Evolutionary conservation across 2,329 filamentous ascomycete genomes (phyloP), one percentile per base, ranked within the genome.

Genomic region (Purpureocillium lavendulum): DNA sequence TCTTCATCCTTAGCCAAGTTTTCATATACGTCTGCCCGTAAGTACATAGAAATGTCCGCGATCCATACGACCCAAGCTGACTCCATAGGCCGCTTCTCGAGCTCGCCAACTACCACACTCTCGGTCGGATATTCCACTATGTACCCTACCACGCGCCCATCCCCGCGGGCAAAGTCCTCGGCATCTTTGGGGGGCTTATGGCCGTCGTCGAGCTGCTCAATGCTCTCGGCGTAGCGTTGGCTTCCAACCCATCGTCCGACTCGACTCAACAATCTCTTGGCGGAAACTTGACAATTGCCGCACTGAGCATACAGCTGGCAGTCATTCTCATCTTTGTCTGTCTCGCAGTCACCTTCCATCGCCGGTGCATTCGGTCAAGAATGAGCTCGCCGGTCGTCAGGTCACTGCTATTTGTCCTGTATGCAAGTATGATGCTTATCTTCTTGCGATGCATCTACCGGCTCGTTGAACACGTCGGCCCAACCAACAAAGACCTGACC

Each of bases 51-150:
- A 33, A 13, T 15, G 10, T 13, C 14, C n/a, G 15, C 11, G 7
- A 39, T 12, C 6, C n/a, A 34, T 31, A 7, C 26, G 13, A 18
- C 13, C 13, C 31, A n/a, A n/a, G 14, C 17, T 8, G 14, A 9
- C 17, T 11, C 3, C 3, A 24, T 41, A 75, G 74, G 3, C 79
- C 80, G 0, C 61, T 82, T 4, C 71, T 80, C 37, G 76, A 80
- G 43, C 70, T 79, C 4, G 69, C 72, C 42, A 81, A 82, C 58
- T 83, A 82, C 57, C 71, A 79, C 49, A 65, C 81, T 43, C 71
- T 84, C 39, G 73, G 72, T 4, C 71, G 78, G 2, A 63, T 79
- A 10, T 64, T 83, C 18, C 73, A 72, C 58, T 83, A 82, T 55
- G 65, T 81, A 2, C 79, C 79, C 0, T 73, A 77, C 50, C 65